Conservation (phyloP, 352 stramenopile genomes). For the Phytophthora vignae region DNA sequence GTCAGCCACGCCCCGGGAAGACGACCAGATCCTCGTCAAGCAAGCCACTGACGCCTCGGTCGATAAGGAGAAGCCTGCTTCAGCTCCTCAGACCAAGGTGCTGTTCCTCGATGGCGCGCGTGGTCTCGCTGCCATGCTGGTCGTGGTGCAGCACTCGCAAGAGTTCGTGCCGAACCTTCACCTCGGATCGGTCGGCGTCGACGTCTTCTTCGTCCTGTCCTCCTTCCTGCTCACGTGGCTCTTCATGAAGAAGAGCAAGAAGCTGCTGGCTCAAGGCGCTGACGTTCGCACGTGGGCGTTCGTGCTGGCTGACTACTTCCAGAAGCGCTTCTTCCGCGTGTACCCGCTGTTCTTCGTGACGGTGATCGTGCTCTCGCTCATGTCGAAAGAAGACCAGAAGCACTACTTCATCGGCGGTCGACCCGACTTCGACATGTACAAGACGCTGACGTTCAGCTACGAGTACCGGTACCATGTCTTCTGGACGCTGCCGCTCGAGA, state of each 20-base stretch:
- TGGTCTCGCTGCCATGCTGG: constrained; percentile 31
- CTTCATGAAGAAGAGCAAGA: constrained; percentile 32
- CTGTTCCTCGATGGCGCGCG: constrained; percentile 29
- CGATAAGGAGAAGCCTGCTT: neutral
- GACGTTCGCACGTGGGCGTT: constrained; percentile 18
- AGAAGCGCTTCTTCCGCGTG: constrained; percentile 59
- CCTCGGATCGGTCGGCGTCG: constrained; percentile 23
- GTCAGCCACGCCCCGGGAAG: neutral
- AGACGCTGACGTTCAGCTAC: constrained; percentile 48
- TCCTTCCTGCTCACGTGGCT: constrained; percentile 33
- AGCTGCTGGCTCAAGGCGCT: constrained; percentile 15
- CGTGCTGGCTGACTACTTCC: constrained; percentile 50
- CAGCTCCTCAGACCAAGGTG: constrained; percentile 20
- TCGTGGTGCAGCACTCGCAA: constrained; percentile 27
- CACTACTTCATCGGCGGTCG: constrained; percentile 36
- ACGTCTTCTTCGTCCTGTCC: constrained; percentile 37
- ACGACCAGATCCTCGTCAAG: constrained; percentile 17
- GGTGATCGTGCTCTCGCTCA: constrained; percentile 37
- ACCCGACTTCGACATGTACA: constrained; percentile 38
- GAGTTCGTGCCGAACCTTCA: constrained; percentile 26
- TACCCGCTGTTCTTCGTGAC: constrained; percentile 61
- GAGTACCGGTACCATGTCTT: constrained; percentile 49
- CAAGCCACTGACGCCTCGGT: neutral
- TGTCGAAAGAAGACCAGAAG: constrained; percentile 34
- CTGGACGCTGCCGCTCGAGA: constrained; percentile 28